phyloP scores from a whole-genome alignment of 2,329 filamentous ascomycete species.

The Colletotrichum incanum region DNA sequence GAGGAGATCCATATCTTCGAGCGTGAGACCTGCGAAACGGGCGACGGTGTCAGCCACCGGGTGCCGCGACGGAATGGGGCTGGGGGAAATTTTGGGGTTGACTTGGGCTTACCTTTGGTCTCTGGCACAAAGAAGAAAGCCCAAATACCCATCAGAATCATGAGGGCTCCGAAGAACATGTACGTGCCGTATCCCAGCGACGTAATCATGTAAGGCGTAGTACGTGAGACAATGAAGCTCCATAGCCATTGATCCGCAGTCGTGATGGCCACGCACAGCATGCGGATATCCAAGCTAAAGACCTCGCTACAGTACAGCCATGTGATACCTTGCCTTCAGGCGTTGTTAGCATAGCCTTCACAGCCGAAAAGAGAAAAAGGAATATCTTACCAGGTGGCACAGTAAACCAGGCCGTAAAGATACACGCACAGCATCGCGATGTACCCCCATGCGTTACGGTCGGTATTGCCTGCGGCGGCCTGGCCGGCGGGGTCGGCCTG shows the following conservation, averaged over 20 bases:
- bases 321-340: slow-evolving; percentile 58
- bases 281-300: slow-evolving; percentile 54
- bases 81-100: not conserved
- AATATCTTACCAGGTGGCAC: slow-evolving; percentile 20
- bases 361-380: not conserved
- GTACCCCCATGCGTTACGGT: slow-evolving; percentile 57
- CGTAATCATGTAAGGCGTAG: slow-evolving; percentile 59
- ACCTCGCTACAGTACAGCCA: slow-evolving; percentile 64
- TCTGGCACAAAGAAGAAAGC: slow-evolving; percentile 9
- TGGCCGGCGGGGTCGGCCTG: slow-evolving; percentile 53
- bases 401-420: slow-evolving; percentile 52
- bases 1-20: slow-evolving; percentile 62
- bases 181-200: slow-evolving; percentile 57
- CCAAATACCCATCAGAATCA: slow-evolving; percentile 9
- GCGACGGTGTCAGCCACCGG: not conserved
- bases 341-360: slow-evolving; percentile 47
- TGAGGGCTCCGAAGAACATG: slow-evolving; percentile 3
- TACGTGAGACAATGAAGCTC: slow-evolving; percentile 56
- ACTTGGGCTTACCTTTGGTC: slow-evolving; percentile 5
- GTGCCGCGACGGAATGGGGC: not conserved
- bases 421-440: slow-evolving; percentile 60
- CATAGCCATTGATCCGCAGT: slow-evolving; percentile 56
- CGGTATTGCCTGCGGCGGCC: slow-evolving; percentile 62
- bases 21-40: slow-evolving; percentile 52
- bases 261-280: slow-evolving; percentile 53